Percentiles rank a stretch among this genome's conserved stretches.
Evolutionary conservation across 2,329 filamentous ascomycete species (phyloP).

Genomic region (Fusarium fujikuroi): DNA sequence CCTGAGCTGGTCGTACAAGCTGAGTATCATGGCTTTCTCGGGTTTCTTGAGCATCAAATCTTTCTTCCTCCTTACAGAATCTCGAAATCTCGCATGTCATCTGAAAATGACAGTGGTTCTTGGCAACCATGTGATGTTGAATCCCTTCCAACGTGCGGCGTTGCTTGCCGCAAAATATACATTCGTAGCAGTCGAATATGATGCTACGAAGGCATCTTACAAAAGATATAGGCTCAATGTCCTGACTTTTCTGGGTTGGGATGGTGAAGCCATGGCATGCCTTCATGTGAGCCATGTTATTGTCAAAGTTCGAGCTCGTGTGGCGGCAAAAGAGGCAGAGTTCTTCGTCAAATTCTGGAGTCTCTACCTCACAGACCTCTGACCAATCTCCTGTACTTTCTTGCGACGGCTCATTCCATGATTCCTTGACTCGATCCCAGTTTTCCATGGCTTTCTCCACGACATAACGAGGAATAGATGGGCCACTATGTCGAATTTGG

Average conservation of each 20-base stretch:
- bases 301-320: conserved; percentile 40
- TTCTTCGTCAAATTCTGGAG: background rate
- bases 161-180: conserved; percentile 60
- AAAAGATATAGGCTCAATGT: conserved; percentile 58
- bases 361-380: background rate
- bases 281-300: conserved; percentile 61
- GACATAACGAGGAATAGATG: background rate
- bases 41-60: background rate
- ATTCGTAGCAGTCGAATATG: conserved; percentile 60
- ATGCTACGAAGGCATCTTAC: conserved; percentile 60
- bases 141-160: conserved; percentile 56
- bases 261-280: conserved; percentile 59
- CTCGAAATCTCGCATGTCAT: conserved; percentile 53
- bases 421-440: background rate
- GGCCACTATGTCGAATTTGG: background rate
- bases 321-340: conserved; percentile 11
- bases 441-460: background rate
- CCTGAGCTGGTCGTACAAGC: background rate
- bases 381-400: rapidly evolving
- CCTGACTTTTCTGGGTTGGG: conserved; percentile 51
- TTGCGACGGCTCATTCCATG: no score
- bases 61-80: conserved; percentile 41
- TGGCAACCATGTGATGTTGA: conserved; percentile 62
- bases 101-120: conserved; percentile 60
- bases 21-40: background rate